These are phyloP conservation scores for Linnemannia schmuckeri DNA, from an alignment of 192 early-diverging fungal genomes.

Conservation along the genomic window DNA sequence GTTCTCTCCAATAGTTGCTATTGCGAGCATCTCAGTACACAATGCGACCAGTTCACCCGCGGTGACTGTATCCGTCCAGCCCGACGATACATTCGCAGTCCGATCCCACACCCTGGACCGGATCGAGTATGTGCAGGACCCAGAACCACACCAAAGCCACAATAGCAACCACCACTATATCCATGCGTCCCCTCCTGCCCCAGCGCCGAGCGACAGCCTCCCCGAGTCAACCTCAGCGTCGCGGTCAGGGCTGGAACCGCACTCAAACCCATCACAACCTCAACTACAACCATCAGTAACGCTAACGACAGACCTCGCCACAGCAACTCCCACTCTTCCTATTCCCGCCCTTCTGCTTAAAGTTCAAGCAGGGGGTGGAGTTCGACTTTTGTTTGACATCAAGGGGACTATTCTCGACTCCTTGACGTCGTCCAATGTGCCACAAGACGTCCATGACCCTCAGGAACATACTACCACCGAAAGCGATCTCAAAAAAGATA, in stretches of 20 bases:
- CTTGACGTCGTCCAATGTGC: constrained; percentile 2
- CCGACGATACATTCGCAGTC: constrained; percentile 22
- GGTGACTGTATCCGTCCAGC: constrained; percentile 21
- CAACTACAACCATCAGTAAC: neutral
- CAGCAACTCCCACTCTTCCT: neutral
- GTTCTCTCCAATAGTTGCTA: constrained; percentile 26
- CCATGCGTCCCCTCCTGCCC: neutral
- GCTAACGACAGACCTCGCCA: neutral
- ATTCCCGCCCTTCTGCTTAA: constrained; percentile 33
- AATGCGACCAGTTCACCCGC: constrained; percentile 42
- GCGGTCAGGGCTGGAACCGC: neutral
- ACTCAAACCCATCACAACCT: neutral
- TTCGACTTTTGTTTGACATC: constrained; percentile 38
- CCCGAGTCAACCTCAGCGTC: neutral
- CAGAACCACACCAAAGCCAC: neutral
- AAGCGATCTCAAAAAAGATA: neutral
- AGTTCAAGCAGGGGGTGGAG: constrained; percentile 37
- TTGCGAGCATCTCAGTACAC: constrained; percentile 36
- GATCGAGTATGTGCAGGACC: constrained; percentile 44
- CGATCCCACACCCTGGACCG: constrained; percentile 33
- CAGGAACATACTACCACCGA: neutral
- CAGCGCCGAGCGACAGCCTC: neutral
- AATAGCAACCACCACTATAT: neutral
- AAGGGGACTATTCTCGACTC: constrained; percentile 19
- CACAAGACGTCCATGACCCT: neutral